Percentiles rank a stretch among this genome's conserved stretches.
Evolutionary conservation across 495 filamentous ascomycete species (phyloP).

Genomic region (Podospora pseudocomata): DNA sequence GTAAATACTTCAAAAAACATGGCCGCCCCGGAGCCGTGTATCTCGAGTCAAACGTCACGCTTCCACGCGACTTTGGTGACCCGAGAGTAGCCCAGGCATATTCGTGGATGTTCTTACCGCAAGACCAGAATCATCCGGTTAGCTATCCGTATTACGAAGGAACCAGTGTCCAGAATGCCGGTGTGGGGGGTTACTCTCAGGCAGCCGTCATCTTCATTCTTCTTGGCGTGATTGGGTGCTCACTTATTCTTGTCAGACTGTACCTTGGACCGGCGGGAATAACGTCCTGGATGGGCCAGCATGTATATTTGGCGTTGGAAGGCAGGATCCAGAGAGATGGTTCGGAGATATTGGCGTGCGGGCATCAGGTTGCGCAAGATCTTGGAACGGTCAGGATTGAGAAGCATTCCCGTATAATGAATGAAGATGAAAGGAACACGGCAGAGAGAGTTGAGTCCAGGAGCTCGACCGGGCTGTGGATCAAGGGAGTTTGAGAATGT

Average conservation of each 20-base stretch:
- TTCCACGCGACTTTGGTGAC: not conserved
- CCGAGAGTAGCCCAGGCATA: not conserved
- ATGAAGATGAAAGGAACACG: no score
- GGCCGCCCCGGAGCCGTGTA: no score
- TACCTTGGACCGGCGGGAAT: conserved; percentile 3
- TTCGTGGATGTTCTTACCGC: not conserved
- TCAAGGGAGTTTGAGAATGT: no score
- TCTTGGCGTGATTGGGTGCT: not conserved
- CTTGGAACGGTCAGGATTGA: not conserved
- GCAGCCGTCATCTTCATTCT: not conserved
- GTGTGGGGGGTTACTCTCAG: conserved; percentile 2
- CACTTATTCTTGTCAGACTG: not conserved
- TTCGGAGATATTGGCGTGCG: conserved; percentile 7
- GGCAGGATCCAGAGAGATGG: conserved; percentile 2
- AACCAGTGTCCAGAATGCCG: not conserved
- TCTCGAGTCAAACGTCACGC: no score
- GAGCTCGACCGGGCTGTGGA: no score
- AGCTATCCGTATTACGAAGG: conserved; percentile 10
- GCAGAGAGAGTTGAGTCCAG: no score
- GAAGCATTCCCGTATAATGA: no score
- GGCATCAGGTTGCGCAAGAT: not conserved
- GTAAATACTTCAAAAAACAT: no score
- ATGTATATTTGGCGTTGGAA: conserved; percentile 12
- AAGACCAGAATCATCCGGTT: not conserved
- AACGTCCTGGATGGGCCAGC: conserved; percentile 17